phyloP scores from a whole-genome alignment of 2,329 filamentous ascomycete species.

The Aspergillus brunneoviolaceus region DNA sequence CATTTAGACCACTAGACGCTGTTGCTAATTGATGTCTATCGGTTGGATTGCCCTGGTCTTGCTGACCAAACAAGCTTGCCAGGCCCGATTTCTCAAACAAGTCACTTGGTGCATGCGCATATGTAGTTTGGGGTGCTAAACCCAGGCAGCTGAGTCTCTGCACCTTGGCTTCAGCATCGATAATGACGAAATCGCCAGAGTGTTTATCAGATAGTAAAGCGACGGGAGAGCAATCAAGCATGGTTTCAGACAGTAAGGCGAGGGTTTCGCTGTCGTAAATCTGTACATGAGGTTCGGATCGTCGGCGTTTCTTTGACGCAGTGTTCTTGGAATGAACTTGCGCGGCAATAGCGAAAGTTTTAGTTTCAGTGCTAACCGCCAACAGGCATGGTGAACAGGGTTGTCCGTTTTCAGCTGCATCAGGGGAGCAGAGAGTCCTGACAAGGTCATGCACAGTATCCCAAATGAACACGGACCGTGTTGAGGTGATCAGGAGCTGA shows the following conservation, averaged over 20 bases:
- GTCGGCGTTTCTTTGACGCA: slow-evolving; percentile 48
- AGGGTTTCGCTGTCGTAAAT: slow-evolving; percentile 66
- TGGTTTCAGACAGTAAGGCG: slow-evolving; percentile 59
- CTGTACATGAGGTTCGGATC: slow-evolving; percentile 51
- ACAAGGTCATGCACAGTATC: slow-evolving; percentile 79
- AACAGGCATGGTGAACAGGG: slow-evolving; percentile 44
- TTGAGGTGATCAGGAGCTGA: slow-evolving; percentile 72
- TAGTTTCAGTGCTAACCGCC: slow-evolving; percentile 65
- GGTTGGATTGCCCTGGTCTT: slow-evolving; percentile 1
- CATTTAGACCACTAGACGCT: not conserved
- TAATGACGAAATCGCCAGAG: slow-evolving; percentile 69
- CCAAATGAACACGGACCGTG: slow-evolving; percentile 69
- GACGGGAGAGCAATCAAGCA: slow-evolving; percentile 59
- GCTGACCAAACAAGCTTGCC: slow-evolving; percentile 34
- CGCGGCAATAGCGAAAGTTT: slow-evolving; percentile 66
- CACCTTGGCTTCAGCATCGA: slow-evolving; percentile 75
- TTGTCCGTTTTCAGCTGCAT: slow-evolving; percentile 9
- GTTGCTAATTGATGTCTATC: not conserved
- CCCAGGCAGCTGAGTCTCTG: slow-evolving; percentile 44
- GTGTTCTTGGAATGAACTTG: slow-evolving; percentile 13
- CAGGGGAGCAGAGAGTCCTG: slow-evolving; percentile 63
- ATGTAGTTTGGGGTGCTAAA: slow-evolving; percentile 25
- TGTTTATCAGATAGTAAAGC: slow-evolving; percentile 64
- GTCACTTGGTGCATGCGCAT: slow-evolving; percentile 24
- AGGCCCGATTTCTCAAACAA: slow-evolving; percentile 32